phyloP scores from a whole-genome alignment of 352 stramenopile genomes.

The Globisporangium megalacanthum region DNA sequence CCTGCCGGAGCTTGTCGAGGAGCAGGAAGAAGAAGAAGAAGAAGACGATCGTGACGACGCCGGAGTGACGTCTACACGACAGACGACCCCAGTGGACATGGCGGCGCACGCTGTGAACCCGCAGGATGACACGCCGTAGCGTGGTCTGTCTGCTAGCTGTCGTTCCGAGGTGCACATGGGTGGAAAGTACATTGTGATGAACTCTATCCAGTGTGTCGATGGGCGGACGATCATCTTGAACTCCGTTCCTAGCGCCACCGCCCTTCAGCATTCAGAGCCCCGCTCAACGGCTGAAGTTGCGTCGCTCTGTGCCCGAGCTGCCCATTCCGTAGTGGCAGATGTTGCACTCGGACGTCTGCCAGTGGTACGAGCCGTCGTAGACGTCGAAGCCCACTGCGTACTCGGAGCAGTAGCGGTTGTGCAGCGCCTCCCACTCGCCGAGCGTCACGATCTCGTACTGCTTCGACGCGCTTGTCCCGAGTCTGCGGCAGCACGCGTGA shows the following conservation, averaged over 20 bases:
- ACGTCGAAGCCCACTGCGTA: constrained; percentile 81
- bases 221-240: too few species aligned
- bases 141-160: too few species aligned
- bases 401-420: constrained; percentile 71
- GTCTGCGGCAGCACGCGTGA: constrained; percentile 15
- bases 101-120: neutral
- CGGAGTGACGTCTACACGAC: too few species aligned
- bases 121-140: constrained; percentile 5
- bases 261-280: neutral
- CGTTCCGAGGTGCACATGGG: too few species aligned
- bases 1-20: constrained; percentile 24
- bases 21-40: constrained; percentile 4
- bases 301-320: constrained; percentile 27
- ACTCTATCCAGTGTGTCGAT: neutral
- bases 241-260: too few species aligned
- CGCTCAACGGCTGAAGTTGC: constrained; percentile 35
- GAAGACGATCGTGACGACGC: neutral
- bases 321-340: constrained; percentile 77
- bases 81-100: too few species aligned
- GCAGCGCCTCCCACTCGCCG: constrained; percentile 78
- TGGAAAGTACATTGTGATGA: neutral
- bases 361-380: constrained; percentile 74
- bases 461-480: constrained; percentile 40
- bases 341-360: constrained; percentile 72
- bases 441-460: constrained; percentile 86